phyloP scores from a whole-genome alignment of 257 asterid genomes.

The Nicotiana tomentosiformis region DNA sequence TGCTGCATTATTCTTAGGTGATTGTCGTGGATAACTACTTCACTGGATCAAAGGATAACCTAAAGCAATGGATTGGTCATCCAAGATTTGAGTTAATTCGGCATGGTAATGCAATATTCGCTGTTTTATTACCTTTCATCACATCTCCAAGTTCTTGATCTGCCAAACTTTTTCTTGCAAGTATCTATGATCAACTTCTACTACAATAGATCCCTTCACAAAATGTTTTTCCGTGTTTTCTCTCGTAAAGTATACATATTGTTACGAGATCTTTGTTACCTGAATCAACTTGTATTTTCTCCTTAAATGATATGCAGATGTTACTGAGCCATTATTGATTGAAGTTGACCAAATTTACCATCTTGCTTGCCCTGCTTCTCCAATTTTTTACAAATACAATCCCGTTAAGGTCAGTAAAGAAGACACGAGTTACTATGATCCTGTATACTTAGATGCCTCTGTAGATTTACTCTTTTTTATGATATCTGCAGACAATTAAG shows the following conservation, averaged over 20 bases:
- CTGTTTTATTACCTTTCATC: background rate
- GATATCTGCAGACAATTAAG: conserved; percentile 69
- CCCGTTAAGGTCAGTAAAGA: conserved; percentile 73
- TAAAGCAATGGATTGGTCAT: conserved; percentile 90
- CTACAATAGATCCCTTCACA: background rate
- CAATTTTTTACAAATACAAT: conserved; percentile 93
- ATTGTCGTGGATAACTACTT: conserved; percentile 91
- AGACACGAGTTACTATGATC: background rate
- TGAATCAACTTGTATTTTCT: background rate
- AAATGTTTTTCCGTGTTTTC: background rate
- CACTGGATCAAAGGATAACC: conserved; percentile 95
- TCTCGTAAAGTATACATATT: background rate
- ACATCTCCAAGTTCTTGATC: background rate
- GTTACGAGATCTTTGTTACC: background rate
- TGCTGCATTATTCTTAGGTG: conserved; percentile 37
- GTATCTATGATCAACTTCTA: background rate
- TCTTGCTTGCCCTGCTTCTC: conserved; percentile 99
- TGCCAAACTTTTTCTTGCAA: background rate
- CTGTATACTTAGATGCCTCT: background rate
- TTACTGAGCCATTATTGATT: conserved; percentile 70
- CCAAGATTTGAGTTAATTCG: conserved; percentile 98
- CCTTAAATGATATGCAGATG: conserved; percentile 43
- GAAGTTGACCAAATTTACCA: conserved; percentile 97
- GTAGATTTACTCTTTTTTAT: background rate
- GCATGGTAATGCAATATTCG: conserved; percentile 42